Evolutionary conservation across 805 yeast genomes (phyloP).

Genomic region (Kluyveromyces wickerhamii): DNA sequence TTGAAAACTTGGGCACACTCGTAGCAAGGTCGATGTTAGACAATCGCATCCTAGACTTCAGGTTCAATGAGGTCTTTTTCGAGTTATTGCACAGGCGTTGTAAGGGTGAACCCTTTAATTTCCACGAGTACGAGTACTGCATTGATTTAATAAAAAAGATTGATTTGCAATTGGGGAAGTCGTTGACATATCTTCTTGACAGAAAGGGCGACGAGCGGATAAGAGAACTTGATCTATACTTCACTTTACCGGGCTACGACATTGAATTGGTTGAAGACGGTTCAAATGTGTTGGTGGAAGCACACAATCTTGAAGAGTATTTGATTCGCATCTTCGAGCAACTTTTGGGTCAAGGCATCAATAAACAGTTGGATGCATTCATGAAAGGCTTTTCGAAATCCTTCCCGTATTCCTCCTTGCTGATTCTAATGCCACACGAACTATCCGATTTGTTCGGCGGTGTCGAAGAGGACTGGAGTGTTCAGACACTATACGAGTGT

Average conservation of each 20-base stretch:
- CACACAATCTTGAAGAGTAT: conserved; percentile 50
- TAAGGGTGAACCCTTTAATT: conserved; percentile 5
- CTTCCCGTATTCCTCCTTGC: conserved; percentile 67
- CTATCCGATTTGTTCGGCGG: conserved; percentile 65
- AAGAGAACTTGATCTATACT: conserved; percentile 51
- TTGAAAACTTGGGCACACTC: conserved; percentile 68
- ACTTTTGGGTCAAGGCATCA: conserved; percentile 56
- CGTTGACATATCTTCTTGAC: conserved; percentile 43
- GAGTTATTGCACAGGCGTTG: conserved; percentile 37
- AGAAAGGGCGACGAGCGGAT: conserved; percentile 29
- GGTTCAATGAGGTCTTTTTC: conserved; percentile 66
- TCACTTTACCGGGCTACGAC: conserved; percentile 69
- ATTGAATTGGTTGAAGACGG: conserved; percentile 57
- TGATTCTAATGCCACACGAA: conserved; percentile 69
- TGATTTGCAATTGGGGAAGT: conserved; percentile 51
- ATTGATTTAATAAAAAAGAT: conserved; percentile 39
- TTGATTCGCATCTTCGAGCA: conserved; percentile 48
- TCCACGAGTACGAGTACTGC: conserved; percentile 8
- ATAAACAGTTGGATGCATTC: conserved; percentile 58
- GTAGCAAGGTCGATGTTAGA: conserved; percentile 83
- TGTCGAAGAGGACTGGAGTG: conserved; percentile 81
- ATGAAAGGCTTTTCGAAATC: conserved; percentile 74
- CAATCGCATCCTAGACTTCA: conserved; percentile 78
- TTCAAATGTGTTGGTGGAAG: conserved; percentile 37
- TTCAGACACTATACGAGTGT: conserved; percentile 47